phyloP scores from a whole-genome alignment of 805 yeast genomes.

The Sugiyamaella mastotermitis region DNA sequence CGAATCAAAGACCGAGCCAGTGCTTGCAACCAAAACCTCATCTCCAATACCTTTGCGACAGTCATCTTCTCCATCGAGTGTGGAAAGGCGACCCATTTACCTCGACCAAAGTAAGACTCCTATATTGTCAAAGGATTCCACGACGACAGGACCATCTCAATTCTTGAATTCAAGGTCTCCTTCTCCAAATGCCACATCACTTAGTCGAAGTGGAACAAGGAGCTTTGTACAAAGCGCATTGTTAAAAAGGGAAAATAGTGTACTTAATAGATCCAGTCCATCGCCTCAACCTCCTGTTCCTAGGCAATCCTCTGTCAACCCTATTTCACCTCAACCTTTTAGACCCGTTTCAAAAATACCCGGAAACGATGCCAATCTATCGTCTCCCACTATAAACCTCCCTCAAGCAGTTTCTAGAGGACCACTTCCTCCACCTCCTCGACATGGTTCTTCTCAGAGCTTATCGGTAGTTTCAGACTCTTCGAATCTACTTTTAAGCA shows the following conservation, averaged over 20 bases:
- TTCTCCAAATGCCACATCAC: constrained; percentile 4
- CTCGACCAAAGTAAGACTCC: constrained; percentile 5
- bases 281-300: background rate
- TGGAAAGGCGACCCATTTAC: constrained; percentile 4
- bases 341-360: background rate
- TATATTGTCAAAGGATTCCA: background rate
- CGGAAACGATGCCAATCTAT: constrained; percentile 1
- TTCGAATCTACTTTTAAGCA: too few relatives aligned
- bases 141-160: too few relatives aligned
- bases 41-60: too few relatives aligned
- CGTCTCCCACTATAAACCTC: too few relatives aligned
- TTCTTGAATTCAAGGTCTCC: constrained; percentile 1
- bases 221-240: constrained; percentile 26
- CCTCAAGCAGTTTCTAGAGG: too few relatives aligned
- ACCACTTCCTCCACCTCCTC: constrained; percentile 4
- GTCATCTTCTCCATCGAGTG: background rate
- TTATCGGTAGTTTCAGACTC: background rate
- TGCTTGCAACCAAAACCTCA: too few relatives aligned
- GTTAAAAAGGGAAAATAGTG: constrained; percentile 22
- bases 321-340: background rate
- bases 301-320: background rate
- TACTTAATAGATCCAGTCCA: constrained; percentile 1
- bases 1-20: too few relatives aligned
- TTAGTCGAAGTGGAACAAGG: constrained; percentile 18
- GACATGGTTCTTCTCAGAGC: constrained; percentile 5